Evolutionary conservation across 495 filamentous ascomycete species (phyloP), one percentile per base, ranked within the genome.

Genomic region (Tuber melanosporum): DNA sequence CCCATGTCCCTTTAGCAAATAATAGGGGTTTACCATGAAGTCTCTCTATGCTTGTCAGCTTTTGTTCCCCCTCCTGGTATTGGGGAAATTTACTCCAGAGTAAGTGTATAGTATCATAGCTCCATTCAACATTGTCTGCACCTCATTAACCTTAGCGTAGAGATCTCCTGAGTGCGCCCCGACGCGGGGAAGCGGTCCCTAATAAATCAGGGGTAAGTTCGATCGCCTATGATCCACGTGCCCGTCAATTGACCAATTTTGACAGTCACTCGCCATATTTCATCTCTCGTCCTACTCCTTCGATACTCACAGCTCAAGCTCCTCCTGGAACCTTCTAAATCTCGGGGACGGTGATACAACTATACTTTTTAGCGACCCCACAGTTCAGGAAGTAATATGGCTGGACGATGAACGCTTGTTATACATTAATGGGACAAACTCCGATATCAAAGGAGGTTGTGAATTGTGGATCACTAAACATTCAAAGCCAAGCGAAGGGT

Each of bases 271-370:
- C 43, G 81, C 81, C 36, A 70, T 83, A 43, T 83, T 83, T 66
- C 74, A 74, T 39, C 70, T 76, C 47, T 92, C 92, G 0, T 90
- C 91, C 12, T 98, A 97, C 83, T 94, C 90, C 36, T 98, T 98
- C 85, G 87, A 92, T 71, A 86, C 89, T 0, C 94, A 97, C 84
- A 88, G 88, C 71, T 93, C 92, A 85, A 91, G 86, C 19, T 87
- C 87, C 47, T 91, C 94, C 81, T 92, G 97, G 79, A 89, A 90
- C 41, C 85, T 95, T 1, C 85, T 98, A 3, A 90, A 96, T 72
- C 88, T 94, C 72, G 84, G 86, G 42, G 90, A 88, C 22, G 92
- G 92, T 70, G 88, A 90, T 71, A 92, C 91, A 0, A 87, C 86
- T 0, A 83, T 92, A 8, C 84, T 97, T 42, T 91, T 89, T 71